phyloP scores from a whole-genome alignment of 257 asterid genomes.

The Solanum bukasovii region DNA sequence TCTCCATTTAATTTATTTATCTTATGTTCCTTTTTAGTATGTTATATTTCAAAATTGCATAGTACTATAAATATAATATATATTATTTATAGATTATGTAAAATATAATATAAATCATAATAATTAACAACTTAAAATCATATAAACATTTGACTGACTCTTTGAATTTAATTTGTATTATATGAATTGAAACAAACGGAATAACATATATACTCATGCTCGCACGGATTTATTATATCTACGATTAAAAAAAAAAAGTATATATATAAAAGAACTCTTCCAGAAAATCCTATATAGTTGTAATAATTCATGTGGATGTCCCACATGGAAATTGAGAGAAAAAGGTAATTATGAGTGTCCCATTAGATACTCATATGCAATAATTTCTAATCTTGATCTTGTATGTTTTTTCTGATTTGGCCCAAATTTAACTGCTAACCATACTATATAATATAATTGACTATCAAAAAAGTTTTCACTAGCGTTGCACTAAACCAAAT shows the following conservation, averaged over 20 bases:
- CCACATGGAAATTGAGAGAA: not conserved
- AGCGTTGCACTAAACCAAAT: not conserved
- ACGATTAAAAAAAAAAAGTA: not conserved
- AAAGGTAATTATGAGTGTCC: not conserved
- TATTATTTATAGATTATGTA: no score
- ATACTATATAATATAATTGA: not conserved
- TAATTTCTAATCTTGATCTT: not conserved
- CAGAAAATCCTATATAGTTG: not conserved
- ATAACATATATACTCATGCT: not conserved
- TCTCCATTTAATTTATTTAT: no score
- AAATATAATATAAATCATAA: no score
- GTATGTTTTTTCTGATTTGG: not conserved
- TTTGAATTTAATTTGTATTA: no score
- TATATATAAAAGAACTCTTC: not conserved
- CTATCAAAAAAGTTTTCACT: not conserved
- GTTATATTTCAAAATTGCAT: no score
- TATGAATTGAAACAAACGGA: no score
- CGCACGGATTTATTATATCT: no score
- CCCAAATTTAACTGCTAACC: not conserved
- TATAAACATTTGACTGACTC: no score
- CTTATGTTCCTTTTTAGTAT: no score
- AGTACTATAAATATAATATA: not conserved
- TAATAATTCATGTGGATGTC: not conserved
- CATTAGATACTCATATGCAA: not conserved
- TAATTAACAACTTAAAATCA: no score